Conservation (phyloP, 192 early-diverging fungal genomes). For the Umbelopsis ramanniana region DNA sequence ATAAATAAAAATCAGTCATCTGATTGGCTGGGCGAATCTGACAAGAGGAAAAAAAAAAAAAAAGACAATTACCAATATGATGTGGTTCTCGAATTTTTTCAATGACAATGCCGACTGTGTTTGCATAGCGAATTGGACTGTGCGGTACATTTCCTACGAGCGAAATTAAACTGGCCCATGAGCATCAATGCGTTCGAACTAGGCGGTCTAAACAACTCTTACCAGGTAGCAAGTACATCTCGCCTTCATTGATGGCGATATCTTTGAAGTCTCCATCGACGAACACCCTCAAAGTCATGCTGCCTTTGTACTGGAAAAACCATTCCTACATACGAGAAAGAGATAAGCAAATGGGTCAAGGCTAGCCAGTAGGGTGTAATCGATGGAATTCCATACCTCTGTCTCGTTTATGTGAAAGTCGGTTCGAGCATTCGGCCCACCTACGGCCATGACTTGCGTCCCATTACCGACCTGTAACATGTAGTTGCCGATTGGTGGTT, state of each 20-base stretch:
- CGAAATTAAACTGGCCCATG: background rate
- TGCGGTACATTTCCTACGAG: constrained; percentile 84
- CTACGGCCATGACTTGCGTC: constrained; percentile 92
- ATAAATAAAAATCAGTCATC: background rate
- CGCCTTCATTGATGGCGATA: constrained; percentile 88
- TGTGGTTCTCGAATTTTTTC: constrained; percentile 82
- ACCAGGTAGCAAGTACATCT: constrained; percentile 96
- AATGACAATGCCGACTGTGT: constrained; percentile 96
- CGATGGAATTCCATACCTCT: constrained; percentile 58
- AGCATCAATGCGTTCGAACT: background rate
- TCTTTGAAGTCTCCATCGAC: constrained; percentile 78
- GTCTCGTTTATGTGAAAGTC: constrained; percentile 98
- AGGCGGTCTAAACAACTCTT: constrained; percentile 1
- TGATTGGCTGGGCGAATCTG: background rate
- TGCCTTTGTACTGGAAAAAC: constrained; percentile 95
- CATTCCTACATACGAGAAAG: constrained; percentile 68
- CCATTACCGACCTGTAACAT: constrained; percentile 81
- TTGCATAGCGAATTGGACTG: constrained; percentile 90
- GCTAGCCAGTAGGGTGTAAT: too few relatives aligned
- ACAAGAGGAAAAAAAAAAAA: background rate
- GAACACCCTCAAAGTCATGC: constrained; percentile 92
- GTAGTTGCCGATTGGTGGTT: constrained; percentile 96
- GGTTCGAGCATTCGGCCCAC: constrained; percentile 92
- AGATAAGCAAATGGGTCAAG: too few relatives aligned
- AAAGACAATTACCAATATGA: constrained; percentile 58